Percentiles rank a stretch among this genome's conserved stretches.
These are phyloP conservation scores for Pilaira anomala DNA, from an alignment of 192 early-diverging fungal species.

Conservation along the genomic window DNA sequence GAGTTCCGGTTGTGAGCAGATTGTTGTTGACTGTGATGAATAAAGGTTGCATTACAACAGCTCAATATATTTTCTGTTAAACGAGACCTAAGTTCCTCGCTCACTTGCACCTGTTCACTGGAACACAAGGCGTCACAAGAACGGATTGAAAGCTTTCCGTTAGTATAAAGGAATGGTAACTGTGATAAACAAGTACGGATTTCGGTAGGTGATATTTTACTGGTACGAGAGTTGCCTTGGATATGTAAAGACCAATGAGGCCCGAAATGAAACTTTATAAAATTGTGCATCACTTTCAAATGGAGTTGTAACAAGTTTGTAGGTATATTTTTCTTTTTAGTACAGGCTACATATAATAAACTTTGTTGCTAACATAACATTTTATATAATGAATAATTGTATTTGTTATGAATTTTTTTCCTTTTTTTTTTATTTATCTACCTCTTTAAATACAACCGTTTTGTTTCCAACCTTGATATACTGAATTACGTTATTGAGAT, in stretches of 20 bases:
- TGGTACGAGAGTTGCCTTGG: constrained; percentile 5
- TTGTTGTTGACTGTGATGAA: background rate
- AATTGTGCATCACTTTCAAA: constrained; percentile 23
- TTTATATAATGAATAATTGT: background rate
- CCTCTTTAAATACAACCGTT: constrained; percentile 32
- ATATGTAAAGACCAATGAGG: constrained; percentile 18
- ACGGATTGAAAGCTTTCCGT: background rate
- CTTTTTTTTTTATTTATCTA: constrained; percentile 11
- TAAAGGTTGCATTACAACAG: constrained; percentile 14
- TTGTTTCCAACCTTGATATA: constrained; percentile 23
- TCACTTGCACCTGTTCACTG: constrained; percentile 23
- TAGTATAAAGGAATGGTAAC: constrained; percentile 5
- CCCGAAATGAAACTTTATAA: constrained; percentile 23
- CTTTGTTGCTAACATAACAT: constrained; percentile 26
- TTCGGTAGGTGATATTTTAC: background rate
- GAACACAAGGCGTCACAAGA: constrained; percentile 14
- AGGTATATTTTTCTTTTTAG: constrained; percentile 17
- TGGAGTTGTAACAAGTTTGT: constrained; percentile 22
- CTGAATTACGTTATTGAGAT: constrained; percentile 23
- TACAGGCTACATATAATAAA: constrained; percentile 31
- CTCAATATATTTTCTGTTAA: constrained; percentile 12
- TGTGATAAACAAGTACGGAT: constrained; percentile 10
- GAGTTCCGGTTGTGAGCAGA: constrained; percentile 4
- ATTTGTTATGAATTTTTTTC: background rate
- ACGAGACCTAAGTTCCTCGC: constrained; percentile 25